These are phyloP conservation scores for Pseudogymnoascus sp. DNA, from an alignment of 2,329 filamentous ascomycete species.

Conservation along the genomic window DNA sequence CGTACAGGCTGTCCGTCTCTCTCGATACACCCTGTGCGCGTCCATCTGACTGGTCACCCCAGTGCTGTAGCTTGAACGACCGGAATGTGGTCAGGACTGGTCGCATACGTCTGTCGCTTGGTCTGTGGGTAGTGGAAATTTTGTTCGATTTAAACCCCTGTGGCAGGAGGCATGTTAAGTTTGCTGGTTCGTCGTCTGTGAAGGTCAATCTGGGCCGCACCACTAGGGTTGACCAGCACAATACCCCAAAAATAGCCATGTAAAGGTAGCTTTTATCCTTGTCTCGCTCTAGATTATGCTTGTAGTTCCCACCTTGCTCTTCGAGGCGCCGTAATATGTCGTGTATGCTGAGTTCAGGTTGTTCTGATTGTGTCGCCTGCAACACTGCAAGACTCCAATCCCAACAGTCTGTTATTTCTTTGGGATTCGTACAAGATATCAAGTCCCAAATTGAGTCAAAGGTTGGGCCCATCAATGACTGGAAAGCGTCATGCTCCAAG, in stretches of 20 bases:
- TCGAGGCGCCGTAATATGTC: not conserved
- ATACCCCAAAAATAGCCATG: not conserved
- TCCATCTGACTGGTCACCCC: not conserved
- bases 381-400: not conserved
- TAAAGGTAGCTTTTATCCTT: not conserved
- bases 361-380: not conserved
- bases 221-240: not conserved
- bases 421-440: not conserved
- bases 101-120: not conserved
- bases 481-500: not conserved
- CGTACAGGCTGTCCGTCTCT: not conserved
- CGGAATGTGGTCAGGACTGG: not conserved
- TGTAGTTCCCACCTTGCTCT: not conserved
- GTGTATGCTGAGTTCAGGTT: not conserved
- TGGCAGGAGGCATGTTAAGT: not conserved
- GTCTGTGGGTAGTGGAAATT: not conserved
- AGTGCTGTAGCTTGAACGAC: not conserved
- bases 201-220: not conserved
- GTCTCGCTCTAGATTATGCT: not conserved
- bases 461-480: not conserved
- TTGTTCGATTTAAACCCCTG: not conserved
- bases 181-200: not conserved
- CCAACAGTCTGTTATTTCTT: not conserved
- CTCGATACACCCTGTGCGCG: not conserved
- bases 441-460: not conserved